Evolutionary conservation across 1,284 basidiomycete genomes (phyloP).

Genomic region (Hymenochaete sp.): DNA sequence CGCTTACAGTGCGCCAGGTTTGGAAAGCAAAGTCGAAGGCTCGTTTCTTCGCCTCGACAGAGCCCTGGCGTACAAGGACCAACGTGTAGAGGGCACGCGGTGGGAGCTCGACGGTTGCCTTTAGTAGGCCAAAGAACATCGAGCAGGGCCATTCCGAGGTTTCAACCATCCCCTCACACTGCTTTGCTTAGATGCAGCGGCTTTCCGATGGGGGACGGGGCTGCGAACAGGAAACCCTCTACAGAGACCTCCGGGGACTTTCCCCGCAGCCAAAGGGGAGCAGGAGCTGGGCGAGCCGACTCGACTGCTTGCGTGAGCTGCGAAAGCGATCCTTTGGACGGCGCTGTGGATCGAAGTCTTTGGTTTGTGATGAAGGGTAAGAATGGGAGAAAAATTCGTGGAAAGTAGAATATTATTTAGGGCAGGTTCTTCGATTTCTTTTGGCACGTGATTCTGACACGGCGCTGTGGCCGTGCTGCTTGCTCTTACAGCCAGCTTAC

Average conservation of each 20-base stretch:
- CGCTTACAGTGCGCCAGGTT: constrained; percentile 26
- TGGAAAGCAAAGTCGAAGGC: constrained; percentile 40
- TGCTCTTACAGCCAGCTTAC: background rate
- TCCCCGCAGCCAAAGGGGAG: constrained; percentile 64
- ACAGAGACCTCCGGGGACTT: constrained; percentile 77
- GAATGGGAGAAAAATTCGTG: constrained; percentile 21
- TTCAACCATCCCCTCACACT: constrained; percentile 38
- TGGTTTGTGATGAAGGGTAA: constrained; percentile 9
- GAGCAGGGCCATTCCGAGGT: constrained; percentile 32
- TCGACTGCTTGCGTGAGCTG: constrained; percentile 65
- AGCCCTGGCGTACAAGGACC: constrained; percentile 26
- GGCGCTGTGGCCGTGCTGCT: too few species aligned
- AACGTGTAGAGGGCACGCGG: constrained; percentile 49
- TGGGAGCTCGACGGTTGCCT: constrained; percentile 30
- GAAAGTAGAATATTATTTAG: background rate
- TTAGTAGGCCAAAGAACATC: constrained; percentile 25
- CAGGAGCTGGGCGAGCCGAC: constrained; percentile 28
- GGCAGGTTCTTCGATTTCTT: background rate
- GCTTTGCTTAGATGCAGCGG: constrained; percentile 58
- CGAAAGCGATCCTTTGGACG: constrained; percentile 76
- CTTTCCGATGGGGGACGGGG: constrained; percentile 46
- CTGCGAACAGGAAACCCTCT: constrained; percentile 43
- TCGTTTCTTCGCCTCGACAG: constrained; percentile 67
- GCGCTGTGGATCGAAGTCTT: constrained; percentile 32
- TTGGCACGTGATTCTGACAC: too few species aligned